Percentiles rank a stretch among this genome's conserved stretches.
phyloP scores from a whole-genome alignment of 2,329 filamentous ascomycete species.

The Scedosporium boydii region DNA sequence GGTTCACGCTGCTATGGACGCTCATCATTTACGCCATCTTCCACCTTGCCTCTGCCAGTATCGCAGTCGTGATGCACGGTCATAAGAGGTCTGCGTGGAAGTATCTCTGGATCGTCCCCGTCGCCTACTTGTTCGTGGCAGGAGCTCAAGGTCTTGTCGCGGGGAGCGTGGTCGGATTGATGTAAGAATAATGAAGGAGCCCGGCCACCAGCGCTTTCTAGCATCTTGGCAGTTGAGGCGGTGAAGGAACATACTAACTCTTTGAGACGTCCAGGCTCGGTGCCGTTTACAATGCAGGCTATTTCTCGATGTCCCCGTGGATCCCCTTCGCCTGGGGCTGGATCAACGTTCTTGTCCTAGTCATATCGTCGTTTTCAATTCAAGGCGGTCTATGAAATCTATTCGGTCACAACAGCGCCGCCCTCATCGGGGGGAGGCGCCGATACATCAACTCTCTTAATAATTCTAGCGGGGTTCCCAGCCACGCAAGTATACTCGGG shows the following conservation, averaged over 20 bases:
- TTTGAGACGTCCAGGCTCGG: constrained; percentile 37
- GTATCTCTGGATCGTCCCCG: constrained; percentile 61
- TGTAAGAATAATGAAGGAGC: constrained; percentile 44
- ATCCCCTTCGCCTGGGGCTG: constrained; percentile 82
- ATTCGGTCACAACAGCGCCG: neutral
- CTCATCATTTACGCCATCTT: constrained; percentile 68
- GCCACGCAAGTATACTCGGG: constrained; percentile 52
- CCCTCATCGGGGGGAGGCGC: neutral
- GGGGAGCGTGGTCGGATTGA: constrained; percentile 69
- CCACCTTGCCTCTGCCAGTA: constrained; percentile 61
- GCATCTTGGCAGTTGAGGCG: neutral
- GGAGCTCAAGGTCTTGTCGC: constrained; percentile 69
- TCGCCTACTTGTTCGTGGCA: constrained; percentile 62
- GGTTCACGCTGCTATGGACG: constrained; percentile 82
- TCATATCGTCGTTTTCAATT: constrained; percentile 86
- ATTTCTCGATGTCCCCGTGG: constrained; percentile 90
- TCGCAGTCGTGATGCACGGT: constrained; percentile 64
- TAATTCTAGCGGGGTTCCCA: constrained; percentile 56
- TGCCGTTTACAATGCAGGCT: constrained; percentile 70
- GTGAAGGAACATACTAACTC: neutral
- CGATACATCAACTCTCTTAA: constrained; percentile 29
- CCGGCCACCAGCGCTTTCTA: neutral
- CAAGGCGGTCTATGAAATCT: constrained; percentile 65
- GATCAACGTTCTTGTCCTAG: constrained; percentile 72
- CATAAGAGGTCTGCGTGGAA: constrained; percentile 46